phyloP scores from a whole-genome alignment of 164 flowering plant genomes.

The Aristolochia californica region DNA sequence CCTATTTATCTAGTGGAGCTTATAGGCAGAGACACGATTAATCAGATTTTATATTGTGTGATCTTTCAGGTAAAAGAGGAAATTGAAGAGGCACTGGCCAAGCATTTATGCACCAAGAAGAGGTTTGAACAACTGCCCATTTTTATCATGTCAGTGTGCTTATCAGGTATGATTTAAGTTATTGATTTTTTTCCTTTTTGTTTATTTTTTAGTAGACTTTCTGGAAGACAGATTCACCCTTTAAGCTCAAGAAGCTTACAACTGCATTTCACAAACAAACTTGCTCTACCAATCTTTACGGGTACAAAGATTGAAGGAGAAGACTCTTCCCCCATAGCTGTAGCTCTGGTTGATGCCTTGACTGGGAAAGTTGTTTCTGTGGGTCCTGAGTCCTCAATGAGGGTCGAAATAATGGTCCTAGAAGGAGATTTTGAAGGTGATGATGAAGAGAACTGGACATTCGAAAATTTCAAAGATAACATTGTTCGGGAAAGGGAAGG shows the following conservation, averaged over 20 bases:
- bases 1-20: too few relatives aligned
- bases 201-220: constrained; percentile 26
- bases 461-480: constrained; percentile 30
- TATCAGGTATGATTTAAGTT: not conserved
- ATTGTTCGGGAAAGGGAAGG: constrained; percentile 44
- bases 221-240: constrained; percentile 30
- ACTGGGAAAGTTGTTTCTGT: constrained; percentile 24
- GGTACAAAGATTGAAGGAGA: constrained; percentile 74
- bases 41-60: not conserved
- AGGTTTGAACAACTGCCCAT: constrained; percentile 12
- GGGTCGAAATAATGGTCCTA: constrained; percentile 43
- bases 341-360: constrained; percentile 43
- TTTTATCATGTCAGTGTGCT: not conserved
- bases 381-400: constrained; percentile 31
- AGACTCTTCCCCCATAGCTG: constrained; percentile 30
- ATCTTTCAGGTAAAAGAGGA: constrained; percentile 28
- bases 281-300: constrained; percentile 74
- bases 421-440: constrained; percentile 48
- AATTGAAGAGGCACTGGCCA: constrained; percentile 21
- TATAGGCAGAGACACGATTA: not conserved
- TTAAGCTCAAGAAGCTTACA: constrained; percentile 46
- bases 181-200: constrained; percentile 6
- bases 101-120: constrained; percentile 15
- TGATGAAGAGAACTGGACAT: constrained; percentile 30
- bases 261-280: constrained; percentile 40